Conservation (phyloP, 2,329 filamentous ascomycete genomes). For the Macrophomina tecta region DNA sequence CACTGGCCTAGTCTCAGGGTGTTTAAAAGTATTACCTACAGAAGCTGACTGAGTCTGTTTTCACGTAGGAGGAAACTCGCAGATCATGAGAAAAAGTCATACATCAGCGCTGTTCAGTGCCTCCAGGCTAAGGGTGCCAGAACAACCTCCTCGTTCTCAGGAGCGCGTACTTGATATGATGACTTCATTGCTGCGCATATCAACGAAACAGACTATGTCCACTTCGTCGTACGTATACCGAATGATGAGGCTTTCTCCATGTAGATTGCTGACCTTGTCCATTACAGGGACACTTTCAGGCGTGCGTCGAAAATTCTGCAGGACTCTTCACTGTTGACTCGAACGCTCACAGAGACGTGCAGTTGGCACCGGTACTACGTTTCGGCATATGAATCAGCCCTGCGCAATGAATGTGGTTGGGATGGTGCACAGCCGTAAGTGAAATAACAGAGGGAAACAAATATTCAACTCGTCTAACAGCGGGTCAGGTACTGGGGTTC, state of each 20-base stretch:
- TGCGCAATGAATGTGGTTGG: constrained; percentile 22
- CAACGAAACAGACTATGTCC: constrained; percentile 33
- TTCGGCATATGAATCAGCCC: constrained; percentile 9
- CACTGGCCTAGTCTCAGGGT: not conserved
- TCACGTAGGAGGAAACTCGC: constrained; percentile 1
- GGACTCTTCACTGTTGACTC: not conserved
- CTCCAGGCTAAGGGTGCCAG: constrained; percentile 39
- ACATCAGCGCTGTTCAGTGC: constrained; percentile 45
- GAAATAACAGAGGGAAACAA: not conserved
- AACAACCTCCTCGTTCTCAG: constrained; percentile 37
- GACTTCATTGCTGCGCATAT: constrained; percentile 46
- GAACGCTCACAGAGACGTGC: not conserved
- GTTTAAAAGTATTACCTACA: constrained; percentile 5
- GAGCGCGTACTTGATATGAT: constrained; percentile 44
- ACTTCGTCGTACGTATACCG: constrained; percentile 18
- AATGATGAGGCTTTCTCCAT: not conserved
- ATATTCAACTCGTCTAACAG: not conserved
- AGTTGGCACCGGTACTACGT: constrained; percentile 24
- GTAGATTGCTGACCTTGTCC: not conserved
- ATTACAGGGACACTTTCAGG: constrained; percentile 21
- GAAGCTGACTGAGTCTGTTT: constrained; percentile 32
- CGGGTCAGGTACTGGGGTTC: constrained; percentile 18
- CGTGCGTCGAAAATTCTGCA: not conserved
- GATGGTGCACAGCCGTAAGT: constrained; percentile 22
- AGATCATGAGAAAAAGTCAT: constrained; percentile 38